These are phyloP conservation scores for Malassezia globosa DNA, from an alignment of 1,284 basidiomycete genomes.

Conservation along the genomic window DNA sequence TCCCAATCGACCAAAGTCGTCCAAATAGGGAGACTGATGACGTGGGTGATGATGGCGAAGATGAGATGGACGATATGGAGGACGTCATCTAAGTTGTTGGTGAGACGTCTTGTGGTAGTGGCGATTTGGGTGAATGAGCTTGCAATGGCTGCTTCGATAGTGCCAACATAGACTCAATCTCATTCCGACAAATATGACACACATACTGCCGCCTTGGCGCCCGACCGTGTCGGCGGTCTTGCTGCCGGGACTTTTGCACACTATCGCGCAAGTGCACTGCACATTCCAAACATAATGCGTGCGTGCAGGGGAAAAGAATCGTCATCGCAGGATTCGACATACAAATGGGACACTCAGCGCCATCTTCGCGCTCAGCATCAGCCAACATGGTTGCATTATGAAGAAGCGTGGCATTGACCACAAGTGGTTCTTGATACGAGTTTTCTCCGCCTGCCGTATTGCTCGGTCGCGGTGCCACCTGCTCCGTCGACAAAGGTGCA, in stretches of 20 bases:
- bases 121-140: too few species aligned
- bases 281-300: constrained; percentile 43
- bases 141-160: neutral
- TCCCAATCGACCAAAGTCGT: too few species aligned
- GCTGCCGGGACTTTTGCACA: constrained; percentile 29
- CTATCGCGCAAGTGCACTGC: constrained; percentile 39
- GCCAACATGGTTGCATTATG: neutral
- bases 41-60: constrained; percentile 20
- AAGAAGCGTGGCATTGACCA: neutral
- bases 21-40: neutral
- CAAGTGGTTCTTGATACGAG: neutral
- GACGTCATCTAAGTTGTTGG: constrained; percentile 25
- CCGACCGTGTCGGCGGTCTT: constrained; percentile 34
- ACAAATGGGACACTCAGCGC: constrained; percentile 42
- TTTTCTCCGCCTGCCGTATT: neutral
- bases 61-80: constrained; percentile 37
- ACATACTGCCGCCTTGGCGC: constrained; percentile 35
- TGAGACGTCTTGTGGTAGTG: neutral
- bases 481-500: constrained; percentile 21
- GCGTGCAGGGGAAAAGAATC: constrained; percentile 43
- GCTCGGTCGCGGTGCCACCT: constrained; percentile 14
- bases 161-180: constrained; percentile 13
- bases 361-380: constrained; percentile 19
- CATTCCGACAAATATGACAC: constrained; percentile 38
- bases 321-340: constrained; percentile 37